Evolutionary conservation across 306 rosid genomes (phyloP).

Genomic region (Cucumis melo): DNA sequence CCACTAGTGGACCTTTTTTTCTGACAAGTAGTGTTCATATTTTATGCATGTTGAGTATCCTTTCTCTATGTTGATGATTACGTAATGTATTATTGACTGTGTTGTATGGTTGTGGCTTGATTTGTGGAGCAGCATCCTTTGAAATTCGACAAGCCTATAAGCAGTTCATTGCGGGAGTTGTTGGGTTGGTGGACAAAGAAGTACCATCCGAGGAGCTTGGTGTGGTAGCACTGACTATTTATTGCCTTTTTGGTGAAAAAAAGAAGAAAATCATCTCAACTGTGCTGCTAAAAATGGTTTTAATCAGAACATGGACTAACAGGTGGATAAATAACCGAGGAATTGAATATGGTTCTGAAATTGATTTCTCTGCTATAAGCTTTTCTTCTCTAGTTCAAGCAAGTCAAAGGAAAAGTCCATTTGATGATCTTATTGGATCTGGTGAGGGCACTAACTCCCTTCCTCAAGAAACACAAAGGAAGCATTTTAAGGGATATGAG

Average conservation of each 20-base stretch:
- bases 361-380: constrained; percentile 45
- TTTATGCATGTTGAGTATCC: too few relatives aligned
- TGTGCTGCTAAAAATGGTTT: constrained; percentile 1
- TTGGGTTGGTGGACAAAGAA: constrained; percentile 70
- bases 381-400: constrained; percentile 84
- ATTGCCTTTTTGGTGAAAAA: constrained; percentile 19
- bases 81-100: too few relatives aligned
- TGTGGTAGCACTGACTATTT: constrained; percentile 41
- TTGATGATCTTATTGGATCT: constrained; percentile 66
- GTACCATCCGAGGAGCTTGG: constrained; percentile 77
- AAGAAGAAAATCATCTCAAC: constrained; percentile 18
- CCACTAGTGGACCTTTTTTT: too few relatives aligned
- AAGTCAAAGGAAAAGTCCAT: constrained; percentile 53
- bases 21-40: too few relatives aligned
- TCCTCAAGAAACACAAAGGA: constrained; percentile 90
- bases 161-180: constrained; percentile 67
- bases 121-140: constrained; percentile 29
- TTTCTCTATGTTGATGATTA: not conserved
- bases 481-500: constrained; percentile 69
- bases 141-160: constrained; percentile 40
- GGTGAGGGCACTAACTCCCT: constrained; percentile 54
- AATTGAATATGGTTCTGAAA: constrained; percentile 48
- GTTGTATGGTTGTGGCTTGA: too few relatives aligned
- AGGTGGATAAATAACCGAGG: constrained; percentile 36
- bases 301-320: not conserved